These are phyloP conservation scores for Geotrichum candidum DNA, from an alignment of 1,139 yeast genomes.

Conservation along the genomic window DNA sequence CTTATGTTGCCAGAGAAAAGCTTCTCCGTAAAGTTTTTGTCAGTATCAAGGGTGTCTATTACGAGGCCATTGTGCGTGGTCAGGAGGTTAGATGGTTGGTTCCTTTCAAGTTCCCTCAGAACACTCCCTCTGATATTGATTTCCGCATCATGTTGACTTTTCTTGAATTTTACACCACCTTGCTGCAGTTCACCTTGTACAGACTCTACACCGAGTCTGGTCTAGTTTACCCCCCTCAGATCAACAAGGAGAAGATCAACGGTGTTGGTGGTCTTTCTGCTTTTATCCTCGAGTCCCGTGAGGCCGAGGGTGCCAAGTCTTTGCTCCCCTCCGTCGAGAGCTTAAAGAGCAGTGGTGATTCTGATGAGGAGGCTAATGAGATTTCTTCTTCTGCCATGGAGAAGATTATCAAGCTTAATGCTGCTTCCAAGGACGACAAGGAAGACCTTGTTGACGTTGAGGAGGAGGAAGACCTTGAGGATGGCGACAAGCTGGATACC, in stretches of 20 bases:
- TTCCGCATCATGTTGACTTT: constrained; percentile 96
- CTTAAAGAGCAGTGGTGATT: constrained; percentile 31
- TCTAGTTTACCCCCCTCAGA: constrained; percentile 85
- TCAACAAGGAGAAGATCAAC: constrained; percentile 64
- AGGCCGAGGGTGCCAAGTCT: constrained; percentile 28
- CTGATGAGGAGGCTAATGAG: constrained; percentile 31
- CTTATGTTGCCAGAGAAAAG: constrained; percentile 82
- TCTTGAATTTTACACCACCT: constrained; percentile 89
- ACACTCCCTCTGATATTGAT: constrained; percentile 89
- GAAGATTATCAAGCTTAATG: constrained; percentile 30
- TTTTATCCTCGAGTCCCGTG: constrained; percentile 60
- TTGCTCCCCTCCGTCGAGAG: constrained; percentile 37
- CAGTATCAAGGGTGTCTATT: constrained; percentile 94
- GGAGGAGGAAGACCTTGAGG: constrained; percentile 36
- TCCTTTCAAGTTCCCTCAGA: constrained; percentile 94
- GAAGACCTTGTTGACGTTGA: constrained; percentile 37
- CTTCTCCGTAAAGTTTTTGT: constrained; percentile 84
- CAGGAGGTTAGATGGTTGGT: constrained; percentile 94
- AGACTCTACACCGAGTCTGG: constrained; percentile 80
- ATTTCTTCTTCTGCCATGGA: constrained; percentile 23
- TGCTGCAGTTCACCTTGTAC: constrained; percentile 79
- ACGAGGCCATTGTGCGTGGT: constrained; percentile 84
- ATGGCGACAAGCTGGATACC: constrained; percentile 59
- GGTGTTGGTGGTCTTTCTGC: constrained; percentile 88
- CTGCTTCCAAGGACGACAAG: constrained; percentile 45